Evolutionary conservation across 1,284 basidiomycete species (phyloP).

Genomic region (Rhodotorula sp.): DNA sequence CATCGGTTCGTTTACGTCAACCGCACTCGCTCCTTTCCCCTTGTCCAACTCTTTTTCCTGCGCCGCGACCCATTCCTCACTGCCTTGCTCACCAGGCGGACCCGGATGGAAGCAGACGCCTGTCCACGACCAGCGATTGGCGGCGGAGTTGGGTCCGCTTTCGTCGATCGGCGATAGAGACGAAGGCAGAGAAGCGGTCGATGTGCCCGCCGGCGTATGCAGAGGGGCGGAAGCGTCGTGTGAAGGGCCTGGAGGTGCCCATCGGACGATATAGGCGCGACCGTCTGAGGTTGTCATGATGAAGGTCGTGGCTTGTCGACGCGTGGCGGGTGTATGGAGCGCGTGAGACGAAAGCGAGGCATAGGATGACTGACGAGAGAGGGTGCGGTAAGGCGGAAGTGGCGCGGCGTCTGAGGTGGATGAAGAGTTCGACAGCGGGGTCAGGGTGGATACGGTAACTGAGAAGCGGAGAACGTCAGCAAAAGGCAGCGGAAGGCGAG

Average conservation of each 20-base stretch:
- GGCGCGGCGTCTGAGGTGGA: background rate
- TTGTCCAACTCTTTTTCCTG: slow-evolving; percentile 30
- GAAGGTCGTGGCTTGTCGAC: slow-evolving; percentile 45
- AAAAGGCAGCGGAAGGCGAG: background rate
- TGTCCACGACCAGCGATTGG: slow-evolving; percentile 58
- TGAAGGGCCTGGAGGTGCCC: slow-evolving; percentile 30
- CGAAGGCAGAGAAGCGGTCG: slow-evolving; percentile 3
- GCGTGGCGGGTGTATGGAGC: background rate
- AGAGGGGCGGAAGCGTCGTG: background rate
- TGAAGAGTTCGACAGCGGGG: background rate
- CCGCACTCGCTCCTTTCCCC: slow-evolving; percentile 23
- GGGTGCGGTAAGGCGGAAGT: background rate
- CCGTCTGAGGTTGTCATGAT: slow-evolving; percentile 50
- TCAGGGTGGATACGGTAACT: slow-evolving; percentile 29
- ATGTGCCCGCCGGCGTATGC: background rate
- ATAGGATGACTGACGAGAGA: background rate
- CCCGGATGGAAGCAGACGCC: slow-evolving; percentile 52
- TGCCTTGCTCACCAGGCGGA: background rate
- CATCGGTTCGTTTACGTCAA: slow-evolving; percentile 19
- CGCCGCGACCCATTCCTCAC: background rate
- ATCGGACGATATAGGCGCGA: slow-evolving; percentile 49
- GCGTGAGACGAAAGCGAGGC: background rate
- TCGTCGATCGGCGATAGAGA: background rate
- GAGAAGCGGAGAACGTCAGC: background rate
- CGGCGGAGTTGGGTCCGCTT: background rate